Base-by-base conservation (phyloP, 352 stramenopile species). In the Globisporangium megalacanthum region DNA sequence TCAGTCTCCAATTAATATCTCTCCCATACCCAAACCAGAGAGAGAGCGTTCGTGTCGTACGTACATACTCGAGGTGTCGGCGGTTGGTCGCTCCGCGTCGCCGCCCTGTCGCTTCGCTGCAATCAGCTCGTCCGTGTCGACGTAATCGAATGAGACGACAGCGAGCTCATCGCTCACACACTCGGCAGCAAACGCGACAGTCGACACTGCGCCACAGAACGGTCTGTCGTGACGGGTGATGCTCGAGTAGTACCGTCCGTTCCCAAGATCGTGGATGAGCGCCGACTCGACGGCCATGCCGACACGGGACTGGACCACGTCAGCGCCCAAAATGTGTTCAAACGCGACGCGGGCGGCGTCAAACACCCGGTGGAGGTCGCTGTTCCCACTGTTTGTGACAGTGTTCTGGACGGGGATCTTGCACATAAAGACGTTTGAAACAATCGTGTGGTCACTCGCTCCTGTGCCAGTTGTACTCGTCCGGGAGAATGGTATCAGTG, bases 341-440 rank as follows among this genome's bases (percentile, higher is more conserved):
- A 45, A 53, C 29, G 44, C 72, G 17, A 66, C 20, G 3, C 72
- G 29, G 0, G 35, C 50, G 8, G 67, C 69, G 19, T 66, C 36
- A 33, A 74, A 83, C 17, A 87, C 73, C 3, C 56, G 57, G 6
- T 52, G 44, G 17, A 85, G 70, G 55, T 65, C 11, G 0, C 29
- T 9, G 15, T n/a, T n/a, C n/a, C n/a, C n/a, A n/a, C n/a, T n/a
- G n/a, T n/a, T n/a, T n/a, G 9, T 0, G 29, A 15, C 35, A 1
- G 31, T 31, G 10, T 15, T 36, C 7, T 19, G 15, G 10, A 55
- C 9, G 6, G 74, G 67, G 20, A 84, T 59, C 52, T 83, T 84
- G 62, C 74, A 83, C 41, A 81, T 54, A 48, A 87, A 85, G 6
- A 79, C 52, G 48, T 79, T 87, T 9, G 74, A 75, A 20, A 87